Base-by-base conservation (phyloP, 176 grass and related monocot species). In the Bothriochloa decipiens region DNA sequence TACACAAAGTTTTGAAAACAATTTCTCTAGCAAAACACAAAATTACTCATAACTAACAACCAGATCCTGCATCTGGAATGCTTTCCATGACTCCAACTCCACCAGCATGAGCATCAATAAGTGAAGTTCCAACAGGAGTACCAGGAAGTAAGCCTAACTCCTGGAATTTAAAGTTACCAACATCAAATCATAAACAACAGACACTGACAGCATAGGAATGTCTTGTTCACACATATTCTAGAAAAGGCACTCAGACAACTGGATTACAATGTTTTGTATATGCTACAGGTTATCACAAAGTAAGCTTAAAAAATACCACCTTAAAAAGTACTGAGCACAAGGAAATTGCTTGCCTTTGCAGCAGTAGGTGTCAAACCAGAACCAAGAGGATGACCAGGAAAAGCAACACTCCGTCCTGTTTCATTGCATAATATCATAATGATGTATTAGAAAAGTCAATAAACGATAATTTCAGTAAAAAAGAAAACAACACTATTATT, bases 51-150 rank as follows among this genome's bases (percentile, higher is more conserved):
- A 17, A 88, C 81, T 60, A 23, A 92, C 93, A 80, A 68, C 93
- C 82, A 90, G 74, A 83, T 83, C 86, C 79, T 88, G 50, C 84
- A 77, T 90, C 68, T 52, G 57, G 67, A 2, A 92, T 36, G 68
- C 96, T 94, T 85, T 98, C 93, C 96, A 98, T 92, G 62, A 95
- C 91, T 78, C 96, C 96, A 85, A 98, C 84, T 75, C 96, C 93
- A 88, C 96, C 91, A 83, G 93, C 96, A 87, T 98, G 91, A 89
- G 93, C 93, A 94, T 98, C 89, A 80, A 98, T 98, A 80, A 98
- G 93, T 27, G 93, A 88, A 85, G 93, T 98, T 90, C 93, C 96
- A 82, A 95, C 93, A 70, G 89, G 95, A 74, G 89, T 98, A 42
- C 92, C 89, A 86, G 84, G 85, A 87, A 88, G 76, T 57, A 98